Percentiles rank a stretch among this genome's conserved stretches.
phyloP scores from a whole-genome alignment of 1,284 basidiomycete genomes.

The Phellopilus nigrolimitatus region DNA sequence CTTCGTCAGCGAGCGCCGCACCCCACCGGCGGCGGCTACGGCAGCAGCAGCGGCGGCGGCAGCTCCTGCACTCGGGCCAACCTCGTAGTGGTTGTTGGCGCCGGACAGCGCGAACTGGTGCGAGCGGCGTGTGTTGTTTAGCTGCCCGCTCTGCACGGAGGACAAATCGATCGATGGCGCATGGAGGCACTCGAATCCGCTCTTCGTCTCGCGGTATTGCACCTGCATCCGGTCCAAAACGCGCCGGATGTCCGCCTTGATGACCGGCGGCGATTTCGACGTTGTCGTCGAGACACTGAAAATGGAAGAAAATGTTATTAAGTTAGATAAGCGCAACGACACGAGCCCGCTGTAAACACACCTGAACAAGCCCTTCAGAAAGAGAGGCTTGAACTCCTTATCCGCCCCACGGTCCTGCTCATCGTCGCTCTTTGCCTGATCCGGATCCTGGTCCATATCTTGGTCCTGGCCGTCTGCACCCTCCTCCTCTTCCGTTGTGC shows the following conservation, averaged over 20 bases:
- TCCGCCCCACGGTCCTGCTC: constrained; percentile 27
- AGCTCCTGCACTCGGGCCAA: too few species aligned
- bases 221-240: constrained; percentile 94
- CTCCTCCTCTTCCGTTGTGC: constrained; percentile 44
- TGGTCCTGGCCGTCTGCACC: constrained; percentile 30
- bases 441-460: constrained; percentile 41
- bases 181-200: constrained; percentile 95
- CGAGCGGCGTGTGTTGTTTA: constrained; percentile 25
- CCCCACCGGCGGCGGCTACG: too few species aligned
- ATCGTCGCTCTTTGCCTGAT: constrained; percentile 26
- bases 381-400: constrained; percentile 82
- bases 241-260: constrained; percentile 81
- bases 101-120: constrained; percentile 26
- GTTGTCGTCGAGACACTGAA: constrained; percentile 89
- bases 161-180: constrained; percentile 88
- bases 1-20: constrained; percentile 55
- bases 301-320: not conserved
- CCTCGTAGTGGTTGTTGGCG: too few species aligned
- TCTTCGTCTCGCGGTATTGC: constrained; percentile 85
- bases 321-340: not conserved
- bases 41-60: too few species aligned
- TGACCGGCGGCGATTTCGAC: constrained; percentile 77
- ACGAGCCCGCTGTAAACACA: constrained; percentile 32
- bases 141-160: constrained; percentile 46
- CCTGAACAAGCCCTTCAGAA: constrained; percentile 87